A percentile compares a stretch with the other conserved stretches of the same genome.
These are phyloP conservation scores for Coemansia sp. DNA, from an alignment of 192 early-diverging fungal genomes.

Conservation along the genomic window DNA sequence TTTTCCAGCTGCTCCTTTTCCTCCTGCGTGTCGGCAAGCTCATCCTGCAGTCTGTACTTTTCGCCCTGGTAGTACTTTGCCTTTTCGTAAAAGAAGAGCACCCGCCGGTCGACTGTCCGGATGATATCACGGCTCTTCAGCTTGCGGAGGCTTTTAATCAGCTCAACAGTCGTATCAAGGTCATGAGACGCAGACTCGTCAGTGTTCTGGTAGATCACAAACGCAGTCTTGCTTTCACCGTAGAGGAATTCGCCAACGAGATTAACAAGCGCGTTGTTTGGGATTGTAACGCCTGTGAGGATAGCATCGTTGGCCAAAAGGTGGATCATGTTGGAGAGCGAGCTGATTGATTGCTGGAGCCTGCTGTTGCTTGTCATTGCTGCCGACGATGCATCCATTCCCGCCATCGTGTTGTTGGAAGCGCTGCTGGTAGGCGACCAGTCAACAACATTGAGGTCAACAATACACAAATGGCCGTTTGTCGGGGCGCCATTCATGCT, in stretches of 20 bases:
- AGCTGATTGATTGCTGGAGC: slow-evolving; percentile 36
- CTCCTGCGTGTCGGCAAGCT: slow-evolving; percentile 31
- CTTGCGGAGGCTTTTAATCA: slow-evolving; percentile 38
- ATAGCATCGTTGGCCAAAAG: slow-evolving; percentile 41
- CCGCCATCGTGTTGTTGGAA: neutral
- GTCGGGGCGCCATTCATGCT: slow-evolving; percentile 38
- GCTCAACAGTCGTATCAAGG: slow-evolving; percentile 15
- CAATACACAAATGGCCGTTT: slow-evolving; percentile 46
- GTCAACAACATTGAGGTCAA: slow-evolving; percentile 38
- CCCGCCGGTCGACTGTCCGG: slow-evolving; percentile 43
- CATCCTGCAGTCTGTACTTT: slow-evolving; percentile 52
- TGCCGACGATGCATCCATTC: neutral
- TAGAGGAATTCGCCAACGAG: slow-evolving; percentile 43
- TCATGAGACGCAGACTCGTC: slow-evolving; percentile 22
- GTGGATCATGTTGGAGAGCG: slow-evolving; percentile 38
- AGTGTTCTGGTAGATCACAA: slow-evolving; percentile 40
- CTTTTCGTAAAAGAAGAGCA: slow-evolving; percentile 54
- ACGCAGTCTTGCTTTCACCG: slow-evolving; percentile 50
- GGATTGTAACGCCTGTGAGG: slow-evolving; percentile 35
- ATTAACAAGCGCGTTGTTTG: slow-evolving; percentile 29
- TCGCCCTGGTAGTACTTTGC: slow-evolving; percentile 54
- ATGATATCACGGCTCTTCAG: slow-evolving; percentile 45
- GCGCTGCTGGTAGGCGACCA: slow-evolving; percentile 19
- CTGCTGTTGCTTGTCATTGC: neutral
- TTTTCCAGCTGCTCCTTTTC: slow-evolving; percentile 46